Conservation (phyloP, 768 basidiomycete genomes). For the Brasilioporus rufonigricans region DNA sequence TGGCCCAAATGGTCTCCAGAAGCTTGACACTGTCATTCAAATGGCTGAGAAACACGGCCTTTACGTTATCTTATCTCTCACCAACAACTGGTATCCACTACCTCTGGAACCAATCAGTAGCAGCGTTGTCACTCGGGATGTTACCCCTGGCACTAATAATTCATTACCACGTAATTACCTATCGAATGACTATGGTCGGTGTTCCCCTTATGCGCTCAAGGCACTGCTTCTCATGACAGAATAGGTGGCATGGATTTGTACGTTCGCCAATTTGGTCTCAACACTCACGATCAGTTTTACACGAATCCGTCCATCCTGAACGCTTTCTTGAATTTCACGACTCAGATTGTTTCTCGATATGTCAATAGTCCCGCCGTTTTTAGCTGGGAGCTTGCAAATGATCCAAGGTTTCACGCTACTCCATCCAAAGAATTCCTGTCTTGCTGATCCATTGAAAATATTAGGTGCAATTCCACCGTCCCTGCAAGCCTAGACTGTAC, state of each 20-base stretch:
- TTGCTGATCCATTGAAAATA: constrained; percentile 1
- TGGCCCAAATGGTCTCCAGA: constrained; percentile 61
- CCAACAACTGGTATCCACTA: constrained; percentile 59
- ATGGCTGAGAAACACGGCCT: constrained; percentile 55
- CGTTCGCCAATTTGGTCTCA: constrained; percentile 44
- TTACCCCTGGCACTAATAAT: constrained; percentile 35
- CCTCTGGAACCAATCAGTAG: constrained; percentile 19
- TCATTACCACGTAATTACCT: constrained; percentile 49
- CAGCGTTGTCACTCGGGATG: constrained; percentile 24
- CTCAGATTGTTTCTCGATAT: constrained; percentile 54
- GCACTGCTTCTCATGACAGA: constrained; percentile 4
- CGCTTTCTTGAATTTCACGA: constrained; percentile 58
- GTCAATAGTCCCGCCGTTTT: constrained; percentile 51
- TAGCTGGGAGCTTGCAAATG: constrained; percentile 64
- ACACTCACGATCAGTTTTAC: constrained; percentile 59
- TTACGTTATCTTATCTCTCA: constrained; percentile 53
- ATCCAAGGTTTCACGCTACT: constrained; percentile 46
- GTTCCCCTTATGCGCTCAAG: background rate
- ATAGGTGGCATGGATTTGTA: constrained; percentile 68
- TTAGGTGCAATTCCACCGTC: constrained; percentile 58
- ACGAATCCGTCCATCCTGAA: constrained; percentile 46
- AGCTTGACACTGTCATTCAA: constrained; percentile 55
- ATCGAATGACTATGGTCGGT: constrained; percentile 60
- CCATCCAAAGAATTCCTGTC: background rate
- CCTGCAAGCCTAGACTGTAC: constrained; percentile 42